Base-by-base conservation (phyloP, 2,329 filamentous ascomycete genomes). In the Colletotrichum cordylinicola region DNA sequence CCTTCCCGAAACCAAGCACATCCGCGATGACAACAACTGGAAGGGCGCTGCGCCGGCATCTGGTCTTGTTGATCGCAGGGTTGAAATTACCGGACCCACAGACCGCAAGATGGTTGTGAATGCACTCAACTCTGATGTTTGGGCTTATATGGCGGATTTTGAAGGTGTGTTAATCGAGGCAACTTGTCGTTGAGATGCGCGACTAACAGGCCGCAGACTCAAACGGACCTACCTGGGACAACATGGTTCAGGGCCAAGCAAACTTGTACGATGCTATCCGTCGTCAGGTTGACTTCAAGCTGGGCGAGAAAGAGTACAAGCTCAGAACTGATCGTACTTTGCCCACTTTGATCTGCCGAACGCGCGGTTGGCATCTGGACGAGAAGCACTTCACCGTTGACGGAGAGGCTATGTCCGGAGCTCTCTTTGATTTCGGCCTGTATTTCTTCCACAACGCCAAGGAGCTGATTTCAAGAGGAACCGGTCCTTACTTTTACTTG, bases 101-200 rank as follows among this genome's bases (percentile, higher is more conserved):
- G 95, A 98, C 86, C 90, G 95, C 79, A 98, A 98, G 90, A 98
- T 98, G 95, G 94, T 98, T 67, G 94, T 98, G 77, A 98, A 98
- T 84, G 95, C 95, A 10, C 83, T 98, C 83, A 98, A 98, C 86
- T 93, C 95, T 55, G 91, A 98, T 81, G 95, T 98, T 15, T 98
- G 94, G 94, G 98, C 95, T 69, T 98, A 98, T 82, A 98, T 98
- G 95, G 95, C 95, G 48, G 95, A 98, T 86, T 96, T 98, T 79
- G 95, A 98, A 74, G 73, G 73, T 73, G 0, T 18, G 6, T 15
- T 13, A 1, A 5, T 7, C 18, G 8, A 27, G 18, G 9, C n/a
- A 1, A 16, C 7, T 9, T 64, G 4, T 1, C 10, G 10, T 2
- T 4, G 43, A 9, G 16, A 18, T 6, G 4, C 3, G 13, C 5